phyloP scores from a whole-genome alignment of 768 basidiomycete species.

The Suillus decipiens region DNA sequence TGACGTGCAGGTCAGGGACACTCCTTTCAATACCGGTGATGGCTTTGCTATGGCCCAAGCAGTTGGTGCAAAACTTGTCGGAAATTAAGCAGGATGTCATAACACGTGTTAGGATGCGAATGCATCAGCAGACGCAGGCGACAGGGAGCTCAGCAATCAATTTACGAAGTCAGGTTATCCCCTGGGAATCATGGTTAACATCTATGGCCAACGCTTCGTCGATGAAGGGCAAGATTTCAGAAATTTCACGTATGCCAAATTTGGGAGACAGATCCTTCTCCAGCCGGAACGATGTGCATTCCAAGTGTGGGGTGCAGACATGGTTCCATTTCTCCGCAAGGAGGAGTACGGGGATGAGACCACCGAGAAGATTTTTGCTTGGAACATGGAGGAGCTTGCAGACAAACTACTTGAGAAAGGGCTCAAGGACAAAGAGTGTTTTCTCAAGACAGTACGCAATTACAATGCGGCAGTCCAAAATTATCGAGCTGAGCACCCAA shows the following conservation, averaged over 20 bases:
- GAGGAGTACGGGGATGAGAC: slow-evolving; percentile 70
- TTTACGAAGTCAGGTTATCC: slow-evolving; percentile 77
- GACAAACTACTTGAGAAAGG: slow-evolving; percentile 47
- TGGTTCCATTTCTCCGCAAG: slow-evolving; percentile 44
- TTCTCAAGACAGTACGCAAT: slow-evolving; percentile 47
- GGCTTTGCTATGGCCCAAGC: slow-evolving; percentile 54
- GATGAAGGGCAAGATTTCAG: slow-evolving; percentile 75
- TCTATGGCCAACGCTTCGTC: slow-evolving; percentile 58
- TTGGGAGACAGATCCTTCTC: slow-evolving; percentile 57
- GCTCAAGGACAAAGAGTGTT: slow-evolving; percentile 40
- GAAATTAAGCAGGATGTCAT: slow-evolving; percentile 72
- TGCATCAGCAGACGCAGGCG: slow-evolving; percentile 50
- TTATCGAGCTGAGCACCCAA: slow-evolving; percentile 38
- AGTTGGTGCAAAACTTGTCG: slow-evolving; percentile 54
- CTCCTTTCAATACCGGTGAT: slow-evolving; percentile 70
- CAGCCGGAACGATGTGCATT: slow-evolving; percentile 64
- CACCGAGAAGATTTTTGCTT: slow-evolving; percentile 54
- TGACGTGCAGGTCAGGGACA: slow-evolving; percentile 57
- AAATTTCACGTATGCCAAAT: slow-evolving; percentile 74
- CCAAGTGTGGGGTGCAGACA: slow-evolving; percentile 62
- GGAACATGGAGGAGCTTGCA: slow-evolving; percentile 51
- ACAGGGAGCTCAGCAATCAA: slow-evolving; percentile 64
- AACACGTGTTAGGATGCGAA: slow-evolving; percentile 74
- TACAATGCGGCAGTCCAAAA: slow-evolving; percentile 53
- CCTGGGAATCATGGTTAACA: slow-evolving; percentile 68